Evolutionary conservation across 148 eudicot species (phyloP), one percentile per base, ranked within the genome.

Genomic region (Cornus controversa): DNA sequence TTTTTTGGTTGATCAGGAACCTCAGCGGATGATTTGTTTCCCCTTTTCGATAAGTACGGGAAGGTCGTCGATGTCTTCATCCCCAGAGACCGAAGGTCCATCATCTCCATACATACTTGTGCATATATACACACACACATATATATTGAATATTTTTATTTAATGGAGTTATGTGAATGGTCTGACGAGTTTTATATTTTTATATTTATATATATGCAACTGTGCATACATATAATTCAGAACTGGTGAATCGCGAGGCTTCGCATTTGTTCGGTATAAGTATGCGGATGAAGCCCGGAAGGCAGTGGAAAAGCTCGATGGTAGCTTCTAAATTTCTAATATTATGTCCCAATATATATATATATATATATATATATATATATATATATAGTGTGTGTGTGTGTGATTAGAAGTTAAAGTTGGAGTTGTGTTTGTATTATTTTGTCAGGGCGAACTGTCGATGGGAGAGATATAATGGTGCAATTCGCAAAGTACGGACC

Each of bases 231-330:
- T 31, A 31, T 31, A 1, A 3, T 31, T 29, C 67, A 96, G 98
- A 91, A 96, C 98, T 76, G 98, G 99, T 4, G 94, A 96, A 47
- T 96, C 99, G 0, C 90, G 99, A 20, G 98, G 98, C 16, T 96
- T 93, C 79, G 98, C 99, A 0, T 96, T 96, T 96, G 99, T 96
- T 57, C 87, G 99, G 29, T 94, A 92, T 72, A 94, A 94, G 93
- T 87, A 92, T 77, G 91, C 89, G 23, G 98, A 94, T 73, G 98
- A 94, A 80, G 98, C 98, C 3, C 90, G 85, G 79, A 90, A 94
- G 78, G 98, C 97, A 28, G 94, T 92, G 8, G 97, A 94, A n/a
- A 94, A 86, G 86, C 97, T 92, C 8, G 98, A 94, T 87, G 98
- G 98, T 90, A 75, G 29, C 69, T 23, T 25, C 26, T 82, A 1